Evolutionary conservation across 495 filamentous ascomycete species (phyloP).

Genomic region (Lineolata rhizophorae): DNA sequence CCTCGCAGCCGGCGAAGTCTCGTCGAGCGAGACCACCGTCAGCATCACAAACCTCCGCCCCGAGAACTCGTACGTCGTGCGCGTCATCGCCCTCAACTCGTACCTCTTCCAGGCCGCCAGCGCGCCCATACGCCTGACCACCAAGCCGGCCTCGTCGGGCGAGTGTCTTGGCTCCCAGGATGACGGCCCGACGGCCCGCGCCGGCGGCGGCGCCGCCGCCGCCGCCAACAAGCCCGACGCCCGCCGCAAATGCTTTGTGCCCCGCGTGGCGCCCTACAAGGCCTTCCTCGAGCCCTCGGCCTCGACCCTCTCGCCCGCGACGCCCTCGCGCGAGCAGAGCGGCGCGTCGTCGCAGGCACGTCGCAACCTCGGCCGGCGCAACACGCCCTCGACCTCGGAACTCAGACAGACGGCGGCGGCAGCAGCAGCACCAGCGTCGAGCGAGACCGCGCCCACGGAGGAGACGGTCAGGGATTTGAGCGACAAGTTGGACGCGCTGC

Average conservation of each 20-base stretch:
- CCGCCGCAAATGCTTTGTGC: too few relatives aligned
- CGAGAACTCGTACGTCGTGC: conserved; percentile 72
- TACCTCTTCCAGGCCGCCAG: conserved; percentile 85
- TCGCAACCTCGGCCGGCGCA: conserved; percentile 48
- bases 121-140: conserved; percentile 51
- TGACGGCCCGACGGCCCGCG: conserved; percentile 14
- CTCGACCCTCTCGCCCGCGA: conserved; percentile 24
- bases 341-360: conserved; percentile 32
- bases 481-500: conserved; percentile 23
- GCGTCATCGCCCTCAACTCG: conserved; percentile 70
- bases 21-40: conserved; percentile 66
- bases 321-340: conserved; percentile 42
- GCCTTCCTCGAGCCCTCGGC: conserved; percentile 30
- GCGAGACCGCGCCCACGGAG: conserved; percentile 30
- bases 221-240: too few relatives aligned
- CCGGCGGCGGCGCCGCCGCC: conserved; percentile 18
- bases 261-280: conserved; percentile 22
- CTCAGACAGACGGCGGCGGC: too few relatives aligned
- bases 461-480: conserved; percentile 26
- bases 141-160: conserved; percentile 20
- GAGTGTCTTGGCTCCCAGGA: conserved; percentile 11
- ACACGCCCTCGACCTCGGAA: conserved; percentile 50
- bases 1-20: conserved; percentile 56
- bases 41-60: conserved; percentile 70
- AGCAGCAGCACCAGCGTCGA: conserved; percentile 7